Base-by-base conservation (phyloP, 2,329 filamentous ascomycete genomes). In the Massarina eburnea region DNA sequence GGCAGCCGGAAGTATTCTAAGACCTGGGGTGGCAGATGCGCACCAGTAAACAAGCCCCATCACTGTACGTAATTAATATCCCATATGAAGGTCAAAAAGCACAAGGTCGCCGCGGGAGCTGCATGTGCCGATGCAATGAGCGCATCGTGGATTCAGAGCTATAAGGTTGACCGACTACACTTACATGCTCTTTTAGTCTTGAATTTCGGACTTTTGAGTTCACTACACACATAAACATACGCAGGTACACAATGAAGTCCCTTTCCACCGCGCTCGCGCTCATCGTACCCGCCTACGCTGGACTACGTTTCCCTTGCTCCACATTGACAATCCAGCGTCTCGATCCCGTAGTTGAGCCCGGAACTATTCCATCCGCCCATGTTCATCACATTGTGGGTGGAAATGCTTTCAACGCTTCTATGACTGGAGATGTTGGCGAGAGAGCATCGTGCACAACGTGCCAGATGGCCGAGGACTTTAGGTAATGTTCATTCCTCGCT, bases 381-480 rank as follows among this genome's bases (percentile, higher is more conserved):
- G 53, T 62, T 14, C 59, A 62, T 39, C 59, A 62, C 41, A 62
- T 62, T 34, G 57, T 62, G 3, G 59, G 59, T 27, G 59, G 59
- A 24, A 62, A 62, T 52, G 56, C 59, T 5, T 62, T 62, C 51
- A 61, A 61, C 35, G 48, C 49, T 4, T 50, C 49, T 17, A 62
- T 62, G 59, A 54, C 35, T 1, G 57, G 57, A 6, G 59, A 62
- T 39, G 56, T 62, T 24, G 49, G 47, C 33, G 46, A 30, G 27
- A 48, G 54, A 18, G 59, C 54, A 9, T 58, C 54, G 6, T 62
- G 59, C 49, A 62, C 59, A 9, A 62, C 57, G 7, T 62, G 59
- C 35, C 58, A 61, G 36, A 61, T 61, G 56, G 30, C 55, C 4
- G 54, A 62, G 10, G 53, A 53, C 41, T 54, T 58, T 29, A 51